Conservation (phyloP, 306 rosid genomes). For the Vachellia collinsii region DNA sequence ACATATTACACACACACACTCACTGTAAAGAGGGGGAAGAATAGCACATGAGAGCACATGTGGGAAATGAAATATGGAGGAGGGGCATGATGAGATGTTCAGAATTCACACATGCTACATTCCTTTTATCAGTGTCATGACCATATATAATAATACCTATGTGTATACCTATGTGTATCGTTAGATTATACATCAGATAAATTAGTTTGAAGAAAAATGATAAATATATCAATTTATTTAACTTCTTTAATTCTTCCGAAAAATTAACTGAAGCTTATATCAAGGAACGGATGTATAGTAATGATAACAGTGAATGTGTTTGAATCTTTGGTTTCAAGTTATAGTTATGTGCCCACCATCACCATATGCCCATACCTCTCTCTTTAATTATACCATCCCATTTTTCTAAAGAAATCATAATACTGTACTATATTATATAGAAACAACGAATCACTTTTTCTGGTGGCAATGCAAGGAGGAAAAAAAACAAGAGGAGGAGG, state of each 20-base stretch:
- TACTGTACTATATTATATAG: no score
- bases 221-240: no score
- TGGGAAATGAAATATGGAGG: slow-evolving; percentile 28
- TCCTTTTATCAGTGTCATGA: slow-evolving; percentile 42
- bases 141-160: not conserved
- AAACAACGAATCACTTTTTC: no score
- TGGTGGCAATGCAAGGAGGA: not conserved
- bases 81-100: not conserved
- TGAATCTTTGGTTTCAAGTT: slow-evolving; percentile 47
- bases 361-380: not conserved
- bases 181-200: no score
- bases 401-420: not conserved
- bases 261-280: no score
- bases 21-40: not conserved
- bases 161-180: no score
- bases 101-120: not conserved
- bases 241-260: no score
- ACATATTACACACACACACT: no score
- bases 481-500: no score
- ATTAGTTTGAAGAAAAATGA: no score
- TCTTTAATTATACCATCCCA: not conserved
- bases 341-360: not conserved
- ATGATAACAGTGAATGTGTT: not conserved
- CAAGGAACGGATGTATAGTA: no score
- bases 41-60: slow-evolving; percentile 24